These are phyloP conservation scores for Wickerhamomyces hampshirensis DNA, from an alignment of 805 yeast genomes.

Conservation along the genomic window DNA sequence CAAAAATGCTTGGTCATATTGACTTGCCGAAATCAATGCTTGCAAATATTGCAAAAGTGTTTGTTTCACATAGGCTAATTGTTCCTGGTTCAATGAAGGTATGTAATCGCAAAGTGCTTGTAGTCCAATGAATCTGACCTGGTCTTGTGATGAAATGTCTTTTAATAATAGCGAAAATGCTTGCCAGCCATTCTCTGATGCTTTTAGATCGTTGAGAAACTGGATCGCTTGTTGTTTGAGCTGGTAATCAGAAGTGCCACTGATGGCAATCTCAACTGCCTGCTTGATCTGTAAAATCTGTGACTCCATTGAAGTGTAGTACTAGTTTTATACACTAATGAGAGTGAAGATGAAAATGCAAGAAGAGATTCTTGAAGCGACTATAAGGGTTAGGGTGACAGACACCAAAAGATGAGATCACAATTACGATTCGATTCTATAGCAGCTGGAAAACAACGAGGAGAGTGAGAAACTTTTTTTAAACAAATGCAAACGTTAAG, in stretches of 20 bases:
- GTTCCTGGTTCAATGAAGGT: conserved; percentile 17
- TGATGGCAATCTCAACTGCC: conserved; percentile 28
- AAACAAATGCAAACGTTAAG: too few species aligned
- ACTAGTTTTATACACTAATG: too few species aligned
- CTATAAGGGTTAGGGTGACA: background rate
- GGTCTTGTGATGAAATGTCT: conserved; percentile 24
- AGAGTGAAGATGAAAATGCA: too few species aligned
- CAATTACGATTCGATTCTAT: background rate
- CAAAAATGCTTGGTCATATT: conserved; percentile 36
- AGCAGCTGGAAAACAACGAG: background rate
- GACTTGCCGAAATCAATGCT: conserved; percentile 14
- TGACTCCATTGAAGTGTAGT: too few species aligned
- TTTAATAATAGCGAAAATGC: conserved; percentile 37
- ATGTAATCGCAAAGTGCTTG: conserved; percentile 25
- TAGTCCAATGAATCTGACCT: conserved; percentile 25
- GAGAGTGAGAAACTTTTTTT: conserved; percentile 1
- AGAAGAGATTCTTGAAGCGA: too few species aligned
- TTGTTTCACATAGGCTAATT: conserved; percentile 21
- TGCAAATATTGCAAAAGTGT: conserved; percentile 17
- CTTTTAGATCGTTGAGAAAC: conserved; percentile 37
- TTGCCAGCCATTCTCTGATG: conserved; percentile 43
- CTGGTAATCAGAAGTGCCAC: conserved; percentile 21
- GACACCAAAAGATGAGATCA: too few species aligned
- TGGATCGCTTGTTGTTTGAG: conserved; percentile 35
- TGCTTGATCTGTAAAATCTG: conserved; percentile 23